Conservation (phyloP, 306 rosid genomes). For the Cicer arietinum region DNA sequence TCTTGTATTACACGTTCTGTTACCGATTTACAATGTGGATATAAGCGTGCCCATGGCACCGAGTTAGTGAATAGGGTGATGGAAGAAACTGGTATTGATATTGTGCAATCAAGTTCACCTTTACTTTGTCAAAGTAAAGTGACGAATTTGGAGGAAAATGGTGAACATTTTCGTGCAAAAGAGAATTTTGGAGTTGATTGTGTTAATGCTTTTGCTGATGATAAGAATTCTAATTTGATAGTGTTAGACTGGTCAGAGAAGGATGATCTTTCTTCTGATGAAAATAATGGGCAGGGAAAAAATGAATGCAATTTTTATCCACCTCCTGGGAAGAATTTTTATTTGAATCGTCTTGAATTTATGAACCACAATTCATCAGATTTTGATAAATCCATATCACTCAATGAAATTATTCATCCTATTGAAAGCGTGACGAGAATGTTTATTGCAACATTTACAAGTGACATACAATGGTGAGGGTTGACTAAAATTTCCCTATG, state of each 20-base stretch:
- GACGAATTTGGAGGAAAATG: slow-evolving; percentile 35
- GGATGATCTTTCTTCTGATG: slow-evolving; percentile 44
- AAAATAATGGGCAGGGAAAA: slow-evolving; percentile 22
- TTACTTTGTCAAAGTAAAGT: slow-evolving; percentile 31
- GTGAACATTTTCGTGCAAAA: slow-evolving; percentile 10
- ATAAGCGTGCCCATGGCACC: background rate
- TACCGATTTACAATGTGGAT: slow-evolving; percentile 23
- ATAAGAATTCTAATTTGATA: slow-evolving; percentile 21
- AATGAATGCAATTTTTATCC: slow-evolving; percentile 19
- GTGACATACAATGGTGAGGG: slow-evolving; percentile 74
- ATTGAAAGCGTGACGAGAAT: slow-evolving; percentile 65
- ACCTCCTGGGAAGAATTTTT: slow-evolving; percentile 76
- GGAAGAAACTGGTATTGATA: slow-evolving; percentile 27
- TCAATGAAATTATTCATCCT: slow-evolving; percentile 74
- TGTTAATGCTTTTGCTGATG: slow-evolving; percentile 30
- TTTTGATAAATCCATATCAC: slow-evolving; percentile 52
- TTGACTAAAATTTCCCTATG: slow-evolving; percentile 33
- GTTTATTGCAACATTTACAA: slow-evolving; percentile 81
- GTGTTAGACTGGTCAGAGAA: slow-evolving; percentile 23
- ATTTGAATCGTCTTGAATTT: slow-evolving; percentile 62
- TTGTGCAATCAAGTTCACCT: slow-evolving; percentile 39
- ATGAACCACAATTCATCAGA: slow-evolving; percentile 40
- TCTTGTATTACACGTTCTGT: slow-evolving; percentile 43
- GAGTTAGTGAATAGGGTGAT: slow-evolving; percentile 1
- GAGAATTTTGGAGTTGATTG: slow-evolving; percentile 36